Evolutionary conservation across 1,284 basidiomycete species (phyloP).

Genomic region (Apiotrichum domesticum): DNA sequence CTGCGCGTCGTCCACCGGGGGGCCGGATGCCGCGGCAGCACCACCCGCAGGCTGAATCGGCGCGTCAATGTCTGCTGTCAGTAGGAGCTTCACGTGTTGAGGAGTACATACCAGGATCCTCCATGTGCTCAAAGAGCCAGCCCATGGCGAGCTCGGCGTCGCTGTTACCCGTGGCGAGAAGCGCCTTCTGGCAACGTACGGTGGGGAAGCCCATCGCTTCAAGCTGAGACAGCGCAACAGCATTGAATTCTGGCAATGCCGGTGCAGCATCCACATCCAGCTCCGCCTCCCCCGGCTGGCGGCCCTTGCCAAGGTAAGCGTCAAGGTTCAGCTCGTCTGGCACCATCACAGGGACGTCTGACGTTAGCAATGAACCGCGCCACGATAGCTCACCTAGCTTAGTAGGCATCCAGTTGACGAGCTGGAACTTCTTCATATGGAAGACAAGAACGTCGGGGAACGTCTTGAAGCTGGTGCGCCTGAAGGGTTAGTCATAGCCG

Average conservation of each 20-base stretch:
- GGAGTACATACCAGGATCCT: constrained; percentile 65
- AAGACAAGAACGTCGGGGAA: constrained; percentile 86
- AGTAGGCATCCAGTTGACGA: constrained; percentile 93
- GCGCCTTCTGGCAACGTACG: constrained; percentile 76
- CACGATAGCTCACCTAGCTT: constrained; percentile 65
- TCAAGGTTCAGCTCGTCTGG: constrained; percentile 62
- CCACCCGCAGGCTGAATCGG: constrained; percentile 55
- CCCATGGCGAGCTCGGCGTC: constrained; percentile 83
- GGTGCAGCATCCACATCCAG: constrained; percentile 57
- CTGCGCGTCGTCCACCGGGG: constrained; percentile 62
- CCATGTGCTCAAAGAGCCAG: constrained; percentile 94
- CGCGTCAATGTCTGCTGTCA: constrained; percentile 67
- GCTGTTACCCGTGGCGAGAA: constrained; percentile 77
- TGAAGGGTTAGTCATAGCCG: constrained; percentile 6
- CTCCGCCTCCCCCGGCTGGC: constrained; percentile 66
- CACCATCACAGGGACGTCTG: constrained; percentile 81
- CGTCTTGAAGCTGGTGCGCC: constrained; percentile 73
- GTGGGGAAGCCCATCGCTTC: constrained; percentile 83
- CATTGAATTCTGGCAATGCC: constrained; percentile 56
- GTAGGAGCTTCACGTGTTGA: neutral
- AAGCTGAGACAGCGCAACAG: constrained; percentile 64
- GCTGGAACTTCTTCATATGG: constrained; percentile 90
- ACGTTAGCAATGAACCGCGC: neutral
- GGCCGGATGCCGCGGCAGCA: constrained; percentile 23
- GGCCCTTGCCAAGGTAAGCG: constrained; percentile 63